phyloP scores from a whole-genome alignment of 148 eudicot genomes.

The Camellia sinensis region DNA sequence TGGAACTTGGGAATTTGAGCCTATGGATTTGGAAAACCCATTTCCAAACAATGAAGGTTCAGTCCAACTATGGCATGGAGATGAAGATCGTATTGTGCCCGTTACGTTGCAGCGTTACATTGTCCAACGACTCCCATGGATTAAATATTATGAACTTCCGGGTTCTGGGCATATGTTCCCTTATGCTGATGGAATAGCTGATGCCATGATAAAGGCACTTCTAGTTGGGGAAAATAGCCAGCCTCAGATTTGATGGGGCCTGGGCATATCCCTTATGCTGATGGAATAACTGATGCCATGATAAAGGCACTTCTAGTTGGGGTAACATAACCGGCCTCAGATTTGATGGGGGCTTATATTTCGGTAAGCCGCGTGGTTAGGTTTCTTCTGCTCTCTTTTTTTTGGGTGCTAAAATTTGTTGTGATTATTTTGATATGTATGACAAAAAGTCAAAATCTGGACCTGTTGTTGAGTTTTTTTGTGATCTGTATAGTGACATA shows the following conservation, averaged over 20 bases:
- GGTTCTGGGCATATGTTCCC: slow-evolving; percentile 79
- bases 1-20: slow-evolving; percentile 80
- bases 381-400: slow-evolving; percentile 11
- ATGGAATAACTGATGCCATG: slow-evolving; percentile 57
- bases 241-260: slow-evolving; percentile 24
- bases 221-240: slow-evolving; percentile 24
- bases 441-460: background rate
- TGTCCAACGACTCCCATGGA: slow-evolving; percentile 62
- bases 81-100: slow-evolving; percentile 60
- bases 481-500: slow-evolving; percentile 1
- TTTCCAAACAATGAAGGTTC: slow-evolving; percentile 53
- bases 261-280: slow-evolving; percentile 63
- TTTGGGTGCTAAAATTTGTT: background rate
- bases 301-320: slow-evolving; percentile 50
- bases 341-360: slow-evolving; percentile 12
- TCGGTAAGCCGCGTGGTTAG: background rate
- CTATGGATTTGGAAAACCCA: slow-evolving; percentile 52
- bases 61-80: slow-evolving; percentile 86
- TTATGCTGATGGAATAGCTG: slow-evolving; percentile 52
- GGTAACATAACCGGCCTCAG: slow-evolving; percentile 25
- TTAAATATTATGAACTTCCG: slow-evolving; percentile 61
- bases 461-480: background rate
- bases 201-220: slow-evolving; percentile 58
- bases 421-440: background rate
- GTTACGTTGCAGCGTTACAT: slow-evolving; percentile 54